A percentile compares a stretch with the other conserved stretches of the same genome.
These are phyloP conservation scores for Striga asiatica DNA, from an alignment of 257 asterid species.

Conservation along the genomic window DNA sequence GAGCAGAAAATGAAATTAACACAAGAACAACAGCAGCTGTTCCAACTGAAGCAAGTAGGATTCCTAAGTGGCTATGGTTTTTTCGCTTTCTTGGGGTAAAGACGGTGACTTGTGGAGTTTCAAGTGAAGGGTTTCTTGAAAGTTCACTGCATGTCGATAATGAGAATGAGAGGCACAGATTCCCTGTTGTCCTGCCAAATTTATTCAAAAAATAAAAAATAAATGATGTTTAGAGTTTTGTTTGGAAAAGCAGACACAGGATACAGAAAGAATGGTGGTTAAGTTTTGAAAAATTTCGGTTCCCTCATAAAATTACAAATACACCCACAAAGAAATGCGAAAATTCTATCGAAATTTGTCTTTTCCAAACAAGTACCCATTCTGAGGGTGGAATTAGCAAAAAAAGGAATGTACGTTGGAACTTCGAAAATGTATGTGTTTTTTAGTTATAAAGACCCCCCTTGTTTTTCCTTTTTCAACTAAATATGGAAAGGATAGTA, in stretches of 20 bases:
- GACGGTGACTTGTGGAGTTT: conserved; percentile 69
- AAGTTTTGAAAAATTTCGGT: no score
- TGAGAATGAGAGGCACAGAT: conserved; percentile 73
- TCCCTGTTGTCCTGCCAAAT: conserved; percentile 63
- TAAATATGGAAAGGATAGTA: background rate
- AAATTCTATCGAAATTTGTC: no score
- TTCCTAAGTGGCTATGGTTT: conserved; percentile 35
- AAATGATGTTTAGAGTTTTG: no score
- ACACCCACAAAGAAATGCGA: background rate
- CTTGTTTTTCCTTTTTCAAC: background rate
- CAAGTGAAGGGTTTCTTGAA: conserved; percentile 42
- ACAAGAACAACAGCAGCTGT: conserved; percentile 44
- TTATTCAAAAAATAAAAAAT: background rate
- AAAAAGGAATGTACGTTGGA: background rate
- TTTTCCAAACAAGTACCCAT: no score
- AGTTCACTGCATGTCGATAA: conserved; percentile 36
- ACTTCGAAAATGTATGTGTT: no score
- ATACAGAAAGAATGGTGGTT: no score
- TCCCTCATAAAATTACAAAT: background rate
- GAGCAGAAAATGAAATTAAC: conserved; percentile 32
- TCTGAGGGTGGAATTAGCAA: background rate
- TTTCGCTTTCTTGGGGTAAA: conserved; percentile 46
- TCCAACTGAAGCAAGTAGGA: conserved; percentile 46
- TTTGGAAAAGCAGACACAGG: no score
- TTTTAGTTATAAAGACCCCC: background rate